Evolutionary conservation across 495 filamentous ascomycete genomes (phyloP), one percentile per base, ranked within the genome.

Genomic region (Aspergillus diversus): DNA sequence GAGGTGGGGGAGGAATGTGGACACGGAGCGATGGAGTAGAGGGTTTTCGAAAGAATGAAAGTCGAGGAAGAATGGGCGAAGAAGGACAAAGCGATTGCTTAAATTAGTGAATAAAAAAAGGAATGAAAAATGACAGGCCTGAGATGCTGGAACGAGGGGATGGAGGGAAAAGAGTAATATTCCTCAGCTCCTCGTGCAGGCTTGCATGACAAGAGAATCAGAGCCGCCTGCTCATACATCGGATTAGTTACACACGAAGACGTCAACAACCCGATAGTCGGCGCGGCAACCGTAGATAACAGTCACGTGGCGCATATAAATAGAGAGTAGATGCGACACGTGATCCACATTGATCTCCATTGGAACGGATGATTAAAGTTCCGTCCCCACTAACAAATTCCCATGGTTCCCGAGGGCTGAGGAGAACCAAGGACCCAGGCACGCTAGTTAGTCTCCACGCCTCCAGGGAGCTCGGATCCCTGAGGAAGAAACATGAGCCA

Each of bases 1-100:
- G 48, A 64, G 58, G 61, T 53, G 56, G 71, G 66, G 66, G 58
- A 70, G 69, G 74, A 81, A 75, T 76, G 73, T 65, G 55, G 66
- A 46, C 34, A 57, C 21, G 21, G 34, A 27, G 8, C 46, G 5
- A 49, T 49, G 46, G 27, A 31, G 43, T 60, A 57, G 55, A 60
- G n/a, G 56, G 35, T 61, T 61, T 21, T 49, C 12, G 31, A 55
- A 66, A 60, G 68, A 71, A 64, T 66, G 63, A 39, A 46, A 56
- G 57, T 31, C 53, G 47, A 27, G 47, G 48, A 55, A 51, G 33
- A 60, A 64, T 59, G 58, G 37, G 35, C 15, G 49, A 57, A 27
- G 7, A 59, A 53, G 33, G 16, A 1, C 47, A 6, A 17, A 52
- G 39, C 43, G 57, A 48, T 42, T 46, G 42, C 17, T 43, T 2